These are phyloP conservation scores for Saururus chinensis DNA, from an alignment of 164 flowering plant species.

Conservation along the genomic window DNA sequence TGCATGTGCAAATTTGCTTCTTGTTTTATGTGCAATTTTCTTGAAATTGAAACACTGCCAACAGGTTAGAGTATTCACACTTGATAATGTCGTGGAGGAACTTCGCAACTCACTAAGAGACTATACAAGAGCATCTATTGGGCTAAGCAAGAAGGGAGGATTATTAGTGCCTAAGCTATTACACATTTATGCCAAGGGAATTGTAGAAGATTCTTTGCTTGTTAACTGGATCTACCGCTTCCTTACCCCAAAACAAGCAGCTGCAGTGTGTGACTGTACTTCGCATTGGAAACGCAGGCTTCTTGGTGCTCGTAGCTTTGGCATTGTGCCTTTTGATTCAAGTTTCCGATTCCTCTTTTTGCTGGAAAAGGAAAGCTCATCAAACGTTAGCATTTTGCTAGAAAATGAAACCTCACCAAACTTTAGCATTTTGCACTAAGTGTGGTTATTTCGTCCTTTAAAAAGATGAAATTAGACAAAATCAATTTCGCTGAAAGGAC, in stretches of 20 bases:
- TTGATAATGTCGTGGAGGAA: constrained; percentile 21
- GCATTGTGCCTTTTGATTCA: constrained; percentile 31
- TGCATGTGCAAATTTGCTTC: too few relatives aligned
- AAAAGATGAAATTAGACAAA: too few relatives aligned
- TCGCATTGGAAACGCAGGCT: constrained; percentile 21
- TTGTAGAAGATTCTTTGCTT: constrained; percentile 26
- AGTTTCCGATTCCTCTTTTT: constrained; percentile 34
- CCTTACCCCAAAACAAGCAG: constrained; percentile 33
- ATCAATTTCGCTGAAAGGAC: too few relatives aligned
- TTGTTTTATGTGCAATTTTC: too few relatives aligned
- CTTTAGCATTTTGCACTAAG: too few relatives aligned
- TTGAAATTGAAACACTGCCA: too few relatives aligned
- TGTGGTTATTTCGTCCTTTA: too few relatives aligned
- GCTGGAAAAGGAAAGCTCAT: constrained; percentile 7
- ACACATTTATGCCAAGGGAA: constrained; percentile 28
- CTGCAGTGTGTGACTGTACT: constrained; percentile 19
- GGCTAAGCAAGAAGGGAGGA: constrained; percentile 30
- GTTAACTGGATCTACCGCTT: constrained; percentile 33
- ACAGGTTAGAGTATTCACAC: constrained; percentile 29
- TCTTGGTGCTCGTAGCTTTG: constrained; percentile 24
- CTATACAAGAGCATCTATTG: constrained; percentile 34
- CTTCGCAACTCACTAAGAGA: constrained; percentile 26
- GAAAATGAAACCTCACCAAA: too few relatives aligned
- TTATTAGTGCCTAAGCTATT: constrained; percentile 31
- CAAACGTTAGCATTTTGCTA: too few relatives aligned